Evolutionary conservation across 1,139 yeast genomes (phyloP).

Genomic region (Candida sp.): DNA sequence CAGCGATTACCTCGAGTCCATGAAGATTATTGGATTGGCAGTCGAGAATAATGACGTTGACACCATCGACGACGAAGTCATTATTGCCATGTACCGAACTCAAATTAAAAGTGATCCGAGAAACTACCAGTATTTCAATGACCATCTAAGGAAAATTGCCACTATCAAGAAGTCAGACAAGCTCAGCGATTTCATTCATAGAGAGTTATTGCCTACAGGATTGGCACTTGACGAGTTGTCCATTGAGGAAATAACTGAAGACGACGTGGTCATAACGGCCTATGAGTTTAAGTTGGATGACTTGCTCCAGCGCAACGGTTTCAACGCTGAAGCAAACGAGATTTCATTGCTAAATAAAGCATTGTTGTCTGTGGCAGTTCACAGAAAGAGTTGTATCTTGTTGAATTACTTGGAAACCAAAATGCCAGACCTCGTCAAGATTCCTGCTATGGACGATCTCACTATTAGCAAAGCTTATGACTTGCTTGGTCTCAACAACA

Average conservation of each 20-base stretch:
- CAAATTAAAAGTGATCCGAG: conserved; percentile 38
- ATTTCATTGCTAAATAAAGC: conserved; percentile 38
- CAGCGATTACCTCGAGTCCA: conserved; percentile 60
- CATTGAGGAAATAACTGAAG: conserved; percentile 70
- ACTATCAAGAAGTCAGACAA: conserved; percentile 45
- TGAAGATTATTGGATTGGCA: conserved; percentile 56
- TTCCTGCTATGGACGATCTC: conserved; percentile 15
- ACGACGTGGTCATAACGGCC: conserved; percentile 75
- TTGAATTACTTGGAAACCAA: conserved; percentile 51
- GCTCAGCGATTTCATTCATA: conserved; percentile 49
- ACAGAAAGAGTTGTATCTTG: conserved; percentile 44
- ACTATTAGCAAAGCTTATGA: conserved; percentile 40
- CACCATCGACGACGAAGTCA: conserved; percentile 41
- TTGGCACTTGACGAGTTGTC: conserved; percentile 68
- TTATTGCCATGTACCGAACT: conserved; percentile 51
- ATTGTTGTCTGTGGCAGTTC: conserved; percentile 44
- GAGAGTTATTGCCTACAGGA: conserved; percentile 56
- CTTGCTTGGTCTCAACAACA: conserved; percentile 44
- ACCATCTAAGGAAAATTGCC: conserved; percentile 47
- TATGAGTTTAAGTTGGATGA: conserved; percentile 66
- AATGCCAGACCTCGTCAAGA: conserved; percentile 35
- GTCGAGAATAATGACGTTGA: conserved; percentile 13
- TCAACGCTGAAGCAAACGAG: conserved; percentile 43
- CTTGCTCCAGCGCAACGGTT: conserved; percentile 65
- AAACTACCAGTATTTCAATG: conserved; percentile 36